phyloP scores from a whole-genome alignment of 768 basidiomycete species.

The Amanita subjunquillea region DNA sequence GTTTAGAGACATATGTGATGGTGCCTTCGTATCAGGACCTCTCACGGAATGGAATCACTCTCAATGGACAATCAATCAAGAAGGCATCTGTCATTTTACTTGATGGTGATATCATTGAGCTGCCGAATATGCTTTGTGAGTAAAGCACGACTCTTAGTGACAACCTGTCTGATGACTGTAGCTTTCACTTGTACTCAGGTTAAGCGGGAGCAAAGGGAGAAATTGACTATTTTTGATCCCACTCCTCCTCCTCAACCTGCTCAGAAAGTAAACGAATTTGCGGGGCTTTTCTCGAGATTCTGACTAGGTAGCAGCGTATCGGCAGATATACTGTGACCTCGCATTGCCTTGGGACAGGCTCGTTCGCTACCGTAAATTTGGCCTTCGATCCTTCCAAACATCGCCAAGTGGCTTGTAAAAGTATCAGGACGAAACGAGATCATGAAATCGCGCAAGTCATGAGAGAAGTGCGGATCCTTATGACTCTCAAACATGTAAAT shows the following conservation, averaged over 20 bases:
- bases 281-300: background rate
- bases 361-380: conserved; percentile 75
- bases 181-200: conserved; percentile 60
- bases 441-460: conserved; percentile 51
- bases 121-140: conserved; percentile 58
- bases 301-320: conserved; percentile 31
- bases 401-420: conserved; percentile 79
- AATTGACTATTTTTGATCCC: conserved; percentile 47
- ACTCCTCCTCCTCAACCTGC: conserved; percentile 44
- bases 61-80: conserved; percentile 61
- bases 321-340: conserved; percentile 67
- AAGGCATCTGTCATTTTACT: conserved; percentile 63
- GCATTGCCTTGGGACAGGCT: conserved; percentile 71
- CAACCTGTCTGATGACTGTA: conserved; percentile 14
- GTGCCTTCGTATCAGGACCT: conserved; percentile 39
- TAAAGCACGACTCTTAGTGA: background rate
- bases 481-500: conserved; percentile 60
- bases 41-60: conserved; percentile 64
- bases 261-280: conserved; percentile 34
- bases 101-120: conserved; percentile 62
- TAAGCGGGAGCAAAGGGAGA: conserved; percentile 42
- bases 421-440: conserved; percentile 54
- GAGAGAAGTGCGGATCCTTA: conserved; percentile 73
- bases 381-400: conserved; percentile 55
- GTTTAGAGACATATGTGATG: background rate